These are phyloP conservation scores for Acanthamoeba rhysodes DNA, from an alignment of 208 protist genomes.

Conservation along the genomic window DNA sequence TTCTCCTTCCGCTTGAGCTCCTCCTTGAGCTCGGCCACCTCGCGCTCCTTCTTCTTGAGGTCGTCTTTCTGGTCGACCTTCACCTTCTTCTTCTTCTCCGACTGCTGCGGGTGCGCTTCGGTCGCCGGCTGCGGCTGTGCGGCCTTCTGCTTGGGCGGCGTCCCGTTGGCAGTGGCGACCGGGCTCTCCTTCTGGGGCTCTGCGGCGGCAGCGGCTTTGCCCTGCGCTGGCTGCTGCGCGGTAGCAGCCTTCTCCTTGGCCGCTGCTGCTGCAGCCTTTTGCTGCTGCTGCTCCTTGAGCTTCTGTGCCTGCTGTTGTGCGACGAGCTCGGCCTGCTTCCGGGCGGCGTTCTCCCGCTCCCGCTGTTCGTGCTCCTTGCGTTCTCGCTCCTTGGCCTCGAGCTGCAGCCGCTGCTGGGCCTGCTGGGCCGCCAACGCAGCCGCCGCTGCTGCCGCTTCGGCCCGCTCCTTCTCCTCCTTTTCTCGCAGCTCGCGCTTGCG, in stretches of 20 bases:
- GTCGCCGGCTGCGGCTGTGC: background rate
- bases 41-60: background rate
- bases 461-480: background rate
- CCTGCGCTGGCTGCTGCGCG: background rate
- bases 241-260: background rate
- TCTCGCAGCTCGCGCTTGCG: background rate
- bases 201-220: background rate
- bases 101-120: background rate
- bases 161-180: background rate
- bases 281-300: background rate
- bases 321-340: background rate
- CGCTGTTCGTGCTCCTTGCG: constrained; percentile 19
- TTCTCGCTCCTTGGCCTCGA: background rate
- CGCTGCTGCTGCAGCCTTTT: background rate
- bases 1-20: constrained; percentile 48
- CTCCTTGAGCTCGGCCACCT: constrained; percentile 33
- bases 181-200: background rate
- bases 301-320: background rate
- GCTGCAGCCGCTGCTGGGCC: background rate
- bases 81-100: background rate
- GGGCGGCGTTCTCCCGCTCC: background rate
- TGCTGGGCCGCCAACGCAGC: background rate
- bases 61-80: background rate
- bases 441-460: background rate
- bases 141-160: background rate